Base-by-base conservation (phyloP, 768 basidiomycete species). In the Baorangia bicolor region DNA sequence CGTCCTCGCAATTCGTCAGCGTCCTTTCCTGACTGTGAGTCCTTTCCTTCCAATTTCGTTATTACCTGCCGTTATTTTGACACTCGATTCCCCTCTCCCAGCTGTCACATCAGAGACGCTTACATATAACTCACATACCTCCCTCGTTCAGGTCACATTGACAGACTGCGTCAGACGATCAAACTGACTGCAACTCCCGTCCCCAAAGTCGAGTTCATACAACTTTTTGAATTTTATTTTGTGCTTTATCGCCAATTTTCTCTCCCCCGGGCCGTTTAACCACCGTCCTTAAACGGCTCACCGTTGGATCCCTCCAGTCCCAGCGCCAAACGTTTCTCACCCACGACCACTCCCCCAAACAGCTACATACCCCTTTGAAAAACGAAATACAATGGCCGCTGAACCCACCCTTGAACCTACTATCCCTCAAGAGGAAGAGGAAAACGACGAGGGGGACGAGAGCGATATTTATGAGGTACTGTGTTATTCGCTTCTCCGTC, bases 401-500 rank as follows among this genome's bases (percentile, higher is more conserved):
- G 55, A 69, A 51, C 60, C 67, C 25, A 18, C 55, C 1, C 21
- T 41, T 11, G 58, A 72, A 31, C 57, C 62, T 5, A 44, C 52
- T 11, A 11, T 45, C 37, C 0, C 7, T 0, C 14, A 3, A 1
- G 41, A 57, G 21, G 59, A 64, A 9, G 56, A 61, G 14, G 59
- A 56, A 28, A 3, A 6, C 21, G 48, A 60, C 7, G 64, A 62
- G 2, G 69, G 49, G 13, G 71, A 72, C n/a, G 67, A 71, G 28
- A 69, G 60, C 28, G 69, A 70, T 21, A n/a, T 18, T 2, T 72
- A 70, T 44, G 69, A 66, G 57, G 69, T 70, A 46, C 43, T n/a
- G 51, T 43, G 11, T 41, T 14, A 9, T 41, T 55, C 42, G 4
- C 39, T 43, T 60, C 48, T 25, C 27, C 12, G 13, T 20, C 35